Percentiles rank a stretch among this genome's conserved stretches.
phyloP scores from a whole-genome alignment of 2,329 filamentous ascomycete species.

The Penicillium sp. region DNA sequence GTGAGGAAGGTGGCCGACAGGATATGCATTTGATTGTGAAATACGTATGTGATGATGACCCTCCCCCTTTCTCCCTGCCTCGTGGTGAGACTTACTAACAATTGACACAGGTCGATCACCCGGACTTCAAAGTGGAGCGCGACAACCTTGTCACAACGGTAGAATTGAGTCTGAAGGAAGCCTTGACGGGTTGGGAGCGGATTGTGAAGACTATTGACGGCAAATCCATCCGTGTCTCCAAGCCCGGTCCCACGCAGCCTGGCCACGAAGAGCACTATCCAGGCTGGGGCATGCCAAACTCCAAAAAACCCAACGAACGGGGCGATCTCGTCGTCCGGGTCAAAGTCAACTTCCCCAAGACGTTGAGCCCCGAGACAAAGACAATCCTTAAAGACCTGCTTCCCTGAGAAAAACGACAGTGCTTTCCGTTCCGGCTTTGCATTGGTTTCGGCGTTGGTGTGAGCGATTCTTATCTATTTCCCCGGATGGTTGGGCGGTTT shows the following conservation, averaged over 20 bases:
- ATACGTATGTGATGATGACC: slow-evolving; percentile 59
- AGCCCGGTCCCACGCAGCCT: slow-evolving; percentile 77
- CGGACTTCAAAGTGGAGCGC: slow-evolving; percentile 76
- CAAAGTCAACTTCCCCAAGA: slow-evolving; percentile 86
- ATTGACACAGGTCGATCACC: slow-evolving; percentile 69
- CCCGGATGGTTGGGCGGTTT: slow-evolving; percentile 5
- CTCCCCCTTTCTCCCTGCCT: neutral
- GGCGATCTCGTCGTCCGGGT: slow-evolving; percentile 87
- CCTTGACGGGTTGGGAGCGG: slow-evolving; percentile 85
- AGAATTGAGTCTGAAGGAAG: slow-evolving; percentile 84
- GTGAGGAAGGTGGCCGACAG: slow-evolving; percentile 91
- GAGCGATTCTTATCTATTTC: slow-evolving; percentile 6
- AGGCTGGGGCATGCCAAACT: slow-evolving; percentile 84
- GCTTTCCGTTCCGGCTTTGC: slow-evolving; percentile 1
- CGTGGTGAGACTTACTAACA: slow-evolving; percentile 36
- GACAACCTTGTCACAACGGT: slow-evolving; percentile 77
- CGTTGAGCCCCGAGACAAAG: slow-evolving; percentile 72
- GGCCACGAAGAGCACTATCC: slow-evolving; percentile 78
- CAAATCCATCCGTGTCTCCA: slow-evolving; percentile 72
- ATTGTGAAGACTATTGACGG: slow-evolving; percentile 93
- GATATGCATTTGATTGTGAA: slow-evolving; percentile 92
- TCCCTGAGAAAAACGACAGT: slow-evolving; percentile 25
- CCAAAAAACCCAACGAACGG: slow-evolving; percentile 76
- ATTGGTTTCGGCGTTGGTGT: slow-evolving; percentile 22
- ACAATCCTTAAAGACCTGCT: slow-evolving; percentile 72